Evolutionary conservation across 2,329 filamentous ascomycete species (phyloP).

Genomic region (Fusarium newnesense): DNA sequence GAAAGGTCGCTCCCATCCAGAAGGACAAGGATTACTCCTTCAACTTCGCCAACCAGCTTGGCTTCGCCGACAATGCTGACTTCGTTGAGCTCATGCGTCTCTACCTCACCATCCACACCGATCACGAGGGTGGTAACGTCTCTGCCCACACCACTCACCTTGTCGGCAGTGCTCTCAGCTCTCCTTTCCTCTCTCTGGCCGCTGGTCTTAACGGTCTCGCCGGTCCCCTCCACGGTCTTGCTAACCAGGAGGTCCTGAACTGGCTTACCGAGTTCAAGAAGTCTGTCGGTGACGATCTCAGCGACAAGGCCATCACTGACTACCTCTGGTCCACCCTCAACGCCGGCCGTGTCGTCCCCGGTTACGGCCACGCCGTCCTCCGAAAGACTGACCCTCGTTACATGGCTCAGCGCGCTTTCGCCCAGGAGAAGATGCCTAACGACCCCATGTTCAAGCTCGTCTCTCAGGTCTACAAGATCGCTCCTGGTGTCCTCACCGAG

Average conservation of each 20-base stretch:
- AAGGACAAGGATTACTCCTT: conserved; percentile 99
- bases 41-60: conserved; percentile 99
- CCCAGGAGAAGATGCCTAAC: conserved; percentile 89
- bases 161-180: conserved; percentile 95
- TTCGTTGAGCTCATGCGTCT: conserved; percentile 98
- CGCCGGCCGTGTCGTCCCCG: conserved; percentile 92
- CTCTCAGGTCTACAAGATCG: conserved; percentile 99
- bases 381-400: conserved; percentile 99
- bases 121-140: conserved; percentile 99
- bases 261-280: conserved; percentile 99
- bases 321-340: conserved; percentile 99
- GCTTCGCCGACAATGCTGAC: conserved; percentile 93
- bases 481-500: conserved; percentile 95
- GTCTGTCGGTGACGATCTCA: conserved; percentile 90
- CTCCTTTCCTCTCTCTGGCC: conserved; percentile 94
- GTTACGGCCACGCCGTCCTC: conserved; percentile 98
- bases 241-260: conserved; percentile 99
- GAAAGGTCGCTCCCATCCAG: conserved; percentile 94
- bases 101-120: conserved; percentile 99
- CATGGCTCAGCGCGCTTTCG: conserved; percentile 97
- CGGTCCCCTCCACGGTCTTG: conserved; percentile 97
- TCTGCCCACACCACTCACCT: conserved; percentile 98
- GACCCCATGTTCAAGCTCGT: conserved; percentile 99
- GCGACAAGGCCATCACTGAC: conserved; percentile 95
- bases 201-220: conserved; percentile 98